Conservation (phyloP, 805 yeast genomes). For the Lachancea mirantina region DNA sequence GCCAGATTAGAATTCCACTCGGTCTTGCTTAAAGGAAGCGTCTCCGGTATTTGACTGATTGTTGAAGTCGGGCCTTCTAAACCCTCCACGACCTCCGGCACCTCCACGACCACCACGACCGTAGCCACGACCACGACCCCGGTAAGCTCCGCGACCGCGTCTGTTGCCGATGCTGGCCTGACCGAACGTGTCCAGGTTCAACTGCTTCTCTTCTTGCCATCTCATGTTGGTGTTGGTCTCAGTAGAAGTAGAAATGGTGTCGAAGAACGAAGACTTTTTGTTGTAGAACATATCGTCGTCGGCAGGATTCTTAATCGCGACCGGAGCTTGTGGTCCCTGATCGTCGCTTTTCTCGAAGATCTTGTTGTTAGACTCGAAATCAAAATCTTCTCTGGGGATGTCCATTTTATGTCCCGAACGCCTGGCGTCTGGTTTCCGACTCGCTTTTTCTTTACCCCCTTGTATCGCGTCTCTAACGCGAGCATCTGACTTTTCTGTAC, state of each 20-base stretch:
- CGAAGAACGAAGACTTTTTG: conserved; percentile 82
- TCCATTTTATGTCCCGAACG: conserved; percentile 21
- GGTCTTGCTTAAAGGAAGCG: too few species aligned
- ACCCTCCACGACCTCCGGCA: conserved; percentile 7
- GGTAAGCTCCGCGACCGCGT: conserved; percentile 47
- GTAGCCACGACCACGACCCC: conserved; percentile 33
- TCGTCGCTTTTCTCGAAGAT: conserved; percentile 52
- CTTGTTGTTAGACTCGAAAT: conserved; percentile 68
- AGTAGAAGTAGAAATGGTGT: conserved; percentile 67
- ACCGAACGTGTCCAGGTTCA: conserved; percentile 82
- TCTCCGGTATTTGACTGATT: too few species aligned
- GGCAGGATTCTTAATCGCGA: conserved; percentile 20
- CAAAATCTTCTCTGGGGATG: conserved; percentile 56
- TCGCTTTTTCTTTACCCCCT: conserved; percentile 2
- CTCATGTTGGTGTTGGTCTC: conserved; percentile 43
- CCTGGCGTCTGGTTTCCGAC: conserved; percentile 2
- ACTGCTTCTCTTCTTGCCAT: conserved; percentile 64
- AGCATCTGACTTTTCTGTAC: conserved; percentile 3
- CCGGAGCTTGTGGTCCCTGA: conserved; percentile 10
- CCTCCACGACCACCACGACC: conserved; percentile 33
- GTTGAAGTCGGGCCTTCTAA: conserved; percentile 9
- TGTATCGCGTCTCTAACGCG: conserved; percentile 1
- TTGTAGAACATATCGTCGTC: conserved; percentile 44
- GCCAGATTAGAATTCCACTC: too few species aligned
- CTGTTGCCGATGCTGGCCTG: conserved; percentile 48